phyloP scores from a whole-genome alignment of 768 basidiomycete species.

The Suillus americanus region DNA sequence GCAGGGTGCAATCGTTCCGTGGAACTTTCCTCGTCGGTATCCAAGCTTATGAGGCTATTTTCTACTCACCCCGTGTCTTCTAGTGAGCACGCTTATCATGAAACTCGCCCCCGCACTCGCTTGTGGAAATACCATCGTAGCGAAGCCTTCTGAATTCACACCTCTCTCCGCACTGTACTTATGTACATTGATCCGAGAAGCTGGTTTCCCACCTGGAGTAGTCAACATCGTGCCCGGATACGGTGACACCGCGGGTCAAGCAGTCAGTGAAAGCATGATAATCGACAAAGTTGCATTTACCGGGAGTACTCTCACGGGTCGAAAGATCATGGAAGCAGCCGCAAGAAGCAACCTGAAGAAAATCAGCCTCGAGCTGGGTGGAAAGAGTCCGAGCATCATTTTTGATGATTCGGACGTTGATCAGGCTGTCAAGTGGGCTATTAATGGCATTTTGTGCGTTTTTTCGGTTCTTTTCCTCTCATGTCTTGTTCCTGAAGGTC shows the following conservation, averaged over 20 bases:
- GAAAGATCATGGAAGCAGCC: constrained; percentile 78
- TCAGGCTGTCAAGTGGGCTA: constrained; percentile 69
- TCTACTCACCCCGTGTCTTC: not conserved
- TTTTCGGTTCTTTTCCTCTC: constrained; percentile 7
- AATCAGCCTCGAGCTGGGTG: constrained; percentile 58
- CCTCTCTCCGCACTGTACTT: constrained; percentile 62
- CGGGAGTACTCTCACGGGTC: constrained; percentile 77
- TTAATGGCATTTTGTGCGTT: constrained; percentile 71
- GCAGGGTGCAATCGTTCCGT: constrained; percentile 58
- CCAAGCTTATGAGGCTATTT: not conserved
- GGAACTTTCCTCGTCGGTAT: constrained; percentile 56
- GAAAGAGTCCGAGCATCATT: constrained; percentile 49
- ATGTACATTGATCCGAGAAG: constrained; percentile 55
- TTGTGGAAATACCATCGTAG: constrained; percentile 72
- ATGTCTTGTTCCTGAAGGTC: not conserved
- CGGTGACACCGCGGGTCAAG: constrained; percentile 67
- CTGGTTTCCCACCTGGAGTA: constrained; percentile 76
- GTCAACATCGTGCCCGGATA: constrained; percentile 77
- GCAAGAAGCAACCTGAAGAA: constrained; percentile 83
- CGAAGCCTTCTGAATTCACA: constrained; percentile 84
- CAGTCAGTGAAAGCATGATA: constrained; percentile 63
- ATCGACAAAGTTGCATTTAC: constrained; percentile 86
- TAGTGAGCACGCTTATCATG: constrained; percentile 65
- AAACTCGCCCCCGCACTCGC: constrained; percentile 79
- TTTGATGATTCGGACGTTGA: constrained; percentile 47